phyloP scores from a whole-genome alignment of 1,284 basidiomycete genomes.

The Ceratobasidium sp. region DNA sequence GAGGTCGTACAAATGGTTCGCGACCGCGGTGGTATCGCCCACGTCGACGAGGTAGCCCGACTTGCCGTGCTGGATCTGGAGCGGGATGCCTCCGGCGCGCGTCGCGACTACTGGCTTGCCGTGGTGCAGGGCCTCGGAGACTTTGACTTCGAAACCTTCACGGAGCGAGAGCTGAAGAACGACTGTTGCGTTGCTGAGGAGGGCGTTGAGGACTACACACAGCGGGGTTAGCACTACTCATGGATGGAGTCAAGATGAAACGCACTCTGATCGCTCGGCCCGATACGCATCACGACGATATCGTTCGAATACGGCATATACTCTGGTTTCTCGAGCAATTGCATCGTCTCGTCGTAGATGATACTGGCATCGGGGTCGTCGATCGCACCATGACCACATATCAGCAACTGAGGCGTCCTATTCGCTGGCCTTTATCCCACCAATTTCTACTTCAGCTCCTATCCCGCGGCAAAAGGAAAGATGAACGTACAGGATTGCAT shows the following conservation, averaged over 20 bases:
- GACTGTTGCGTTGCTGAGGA: slow-evolving; percentile 82
- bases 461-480: neutral
- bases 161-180: slow-evolving; percentile 84
- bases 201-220: slow-evolving; percentile 76
- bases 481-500: slow-evolving; percentile 61
- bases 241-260: slow-evolving; percentile 47
- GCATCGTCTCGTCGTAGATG: slow-evolving; percentile 49
- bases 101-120: slow-evolving; percentile 86
- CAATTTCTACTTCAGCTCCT: neutral
- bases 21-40: slow-evolving; percentile 80
- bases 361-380: slow-evolving; percentile 84
- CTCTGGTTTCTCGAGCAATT: slow-evolving; percentile 44
- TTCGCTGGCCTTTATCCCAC: slow-evolving; percentile 56
- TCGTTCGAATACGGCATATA: slow-evolving; percentile 49
- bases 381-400: slow-evolving; percentile 90
- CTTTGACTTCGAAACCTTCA: slow-evolving; percentile 94
- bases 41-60: slow-evolving; percentile 83
- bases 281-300: slow-evolving; percentile 82
- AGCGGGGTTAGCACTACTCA: neutral
- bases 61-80: slow-evolving; percentile 86
- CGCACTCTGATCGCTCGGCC: slow-evolving; percentile 83
- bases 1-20: slow-evolving; percentile 78
- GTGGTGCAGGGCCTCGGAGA: slow-evolving; percentile 89
- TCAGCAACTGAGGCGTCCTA: slow-evolving; percentile 81
- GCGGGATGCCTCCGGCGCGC: slow-evolving; percentile 88